phyloP scores from a whole-genome alignment of 768 basidiomycete species.

The Tephrocybe sp. region DNA sequence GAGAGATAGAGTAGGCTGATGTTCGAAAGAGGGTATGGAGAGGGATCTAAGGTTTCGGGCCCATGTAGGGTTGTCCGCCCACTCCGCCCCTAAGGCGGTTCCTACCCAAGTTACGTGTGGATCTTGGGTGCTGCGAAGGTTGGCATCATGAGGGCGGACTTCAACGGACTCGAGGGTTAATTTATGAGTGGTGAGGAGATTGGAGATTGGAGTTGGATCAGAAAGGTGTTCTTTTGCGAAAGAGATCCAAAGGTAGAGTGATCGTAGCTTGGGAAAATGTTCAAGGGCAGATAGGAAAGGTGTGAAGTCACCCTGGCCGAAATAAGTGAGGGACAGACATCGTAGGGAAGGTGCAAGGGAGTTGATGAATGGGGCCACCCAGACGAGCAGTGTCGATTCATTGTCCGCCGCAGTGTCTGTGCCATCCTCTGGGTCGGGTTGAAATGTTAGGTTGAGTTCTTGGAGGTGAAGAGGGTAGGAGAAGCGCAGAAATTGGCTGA shows the following conservation, averaged over 20 bases:
- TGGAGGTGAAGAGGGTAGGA: background rate
- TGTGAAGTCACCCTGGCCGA: background rate
- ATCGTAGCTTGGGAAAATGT: background rate
- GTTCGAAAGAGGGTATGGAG: slow-evolving; percentile 5
- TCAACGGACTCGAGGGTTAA: background rate
- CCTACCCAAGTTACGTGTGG: background rate
- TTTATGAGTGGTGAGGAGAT: background rate
- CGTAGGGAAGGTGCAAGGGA: background rate
- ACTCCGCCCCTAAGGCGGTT: background rate
- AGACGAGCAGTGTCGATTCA: background rate
- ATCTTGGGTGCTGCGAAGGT: too few species aligned
- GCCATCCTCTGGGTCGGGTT: background rate
- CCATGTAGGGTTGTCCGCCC: background rate
- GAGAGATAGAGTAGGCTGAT: background rate
- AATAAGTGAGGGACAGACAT: background rate
- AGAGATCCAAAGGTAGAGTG: background rate
- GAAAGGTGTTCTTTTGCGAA: background rate
- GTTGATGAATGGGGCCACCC: background rate
- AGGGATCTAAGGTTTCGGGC: background rate
- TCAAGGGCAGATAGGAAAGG: background rate
- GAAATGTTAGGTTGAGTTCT: background rate
- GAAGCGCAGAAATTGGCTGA: background rate
- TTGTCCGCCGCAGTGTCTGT: background rate
- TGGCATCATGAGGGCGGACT: too few species aligned
- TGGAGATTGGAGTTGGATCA: background rate